Base-by-base conservation (phyloP, 192 early-diverging fungal species). In the Thoreauomyces humboldtii region DNA sequence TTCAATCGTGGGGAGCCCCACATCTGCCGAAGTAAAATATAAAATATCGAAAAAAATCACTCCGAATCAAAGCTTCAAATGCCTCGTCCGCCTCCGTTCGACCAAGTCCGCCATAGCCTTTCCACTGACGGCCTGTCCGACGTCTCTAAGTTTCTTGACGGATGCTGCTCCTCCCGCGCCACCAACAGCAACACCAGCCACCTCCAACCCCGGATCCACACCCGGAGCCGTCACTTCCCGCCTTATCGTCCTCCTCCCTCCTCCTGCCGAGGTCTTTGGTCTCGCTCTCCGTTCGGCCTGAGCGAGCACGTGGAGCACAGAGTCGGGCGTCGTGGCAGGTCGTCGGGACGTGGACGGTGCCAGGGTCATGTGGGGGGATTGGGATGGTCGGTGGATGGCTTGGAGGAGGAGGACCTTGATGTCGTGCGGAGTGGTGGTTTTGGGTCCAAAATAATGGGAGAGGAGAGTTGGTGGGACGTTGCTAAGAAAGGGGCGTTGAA, bases 51-150 rank as follows among this genome's bases (percentile, higher is more conserved):
- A n/a, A n/a, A n/a, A n/a, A n/a, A n/a, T n/a, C n/a, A n/a, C n/a
- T n/a, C n/a, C n/a, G n/a, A 78, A 28, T 92, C 89, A 73, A 36
- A 71, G 35, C n/a, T 64, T 25, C 35, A 71, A 58, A 65, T 71
- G 69, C 34, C 37, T 36, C 47, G 28, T 27, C 33, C 65, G 41
- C 36, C 62, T 41, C 44, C 55, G 33, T 19, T 71, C 61, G 46
- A 71, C 51, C 55, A 71, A 48, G 11, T 50, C 47, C 54, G 65
- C 17, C 19, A 71, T 57, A 37, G 64, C 41, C n/a, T 54, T 25
- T n/a, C 45, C 45, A 31, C 44, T 61, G 31, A 71, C 25, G 9
- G 62, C 52, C 12, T 25, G 34, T 25, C 22, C 33, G 21, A 44
- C 43, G 32, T 56, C 34, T 28, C 43, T 14, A 32, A 22, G 38